Evolutionary conservation across 208 protist genomes (phyloP), one percentile per base, ranked within the genome.

Genomic region (Crithidia acanthocephali): DNA sequence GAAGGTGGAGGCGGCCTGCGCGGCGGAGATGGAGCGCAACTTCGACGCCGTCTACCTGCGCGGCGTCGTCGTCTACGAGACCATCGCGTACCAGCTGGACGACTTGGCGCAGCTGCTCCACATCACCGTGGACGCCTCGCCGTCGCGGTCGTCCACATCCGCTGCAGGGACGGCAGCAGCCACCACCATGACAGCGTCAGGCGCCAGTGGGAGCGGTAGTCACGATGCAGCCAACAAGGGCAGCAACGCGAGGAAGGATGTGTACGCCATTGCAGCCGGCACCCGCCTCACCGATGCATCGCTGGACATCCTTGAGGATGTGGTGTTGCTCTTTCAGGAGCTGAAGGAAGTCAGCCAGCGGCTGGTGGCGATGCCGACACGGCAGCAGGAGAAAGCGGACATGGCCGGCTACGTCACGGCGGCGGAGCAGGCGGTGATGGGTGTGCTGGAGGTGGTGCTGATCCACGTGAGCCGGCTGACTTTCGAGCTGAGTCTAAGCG

Each of bases 21-120:
- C 81, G 7, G 68, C 76, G 10, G 90, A 95, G 63, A 50, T 86
- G 58, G 80, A 85, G 62, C 81, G 87, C 32, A 35, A 72, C 18
- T 94, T 94, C 69, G 88, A 95, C 55, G 70, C 79, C 10, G 61
- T 57, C 11, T 86, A 84, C 66, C 59, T 94, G 28, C 72, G 84
- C 27, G 51, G 81, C 27, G 44, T 94, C 20, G 51, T 95, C 23
- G 68, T 92, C n/a, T 88, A 95, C 75, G 82, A 92, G 48, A 69
- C 80, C 0, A 42, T 94, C 1, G 79, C 48, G 2, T 80, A 80
- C 47, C 60, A 74, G 23, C 30, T 91, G 15, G 84, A 91, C 13
- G 77, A 76, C 48, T 47, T 79, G 20, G 70, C 72, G 20, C 50
- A 63, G 27, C 22, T 72, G 47, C 55, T 77, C 47, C 52, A 68